These are phyloP conservation scores for Pythium chondricola DNA, from an alignment of 352 stramenopile genomes.

Conservation along the genomic window DNA sequence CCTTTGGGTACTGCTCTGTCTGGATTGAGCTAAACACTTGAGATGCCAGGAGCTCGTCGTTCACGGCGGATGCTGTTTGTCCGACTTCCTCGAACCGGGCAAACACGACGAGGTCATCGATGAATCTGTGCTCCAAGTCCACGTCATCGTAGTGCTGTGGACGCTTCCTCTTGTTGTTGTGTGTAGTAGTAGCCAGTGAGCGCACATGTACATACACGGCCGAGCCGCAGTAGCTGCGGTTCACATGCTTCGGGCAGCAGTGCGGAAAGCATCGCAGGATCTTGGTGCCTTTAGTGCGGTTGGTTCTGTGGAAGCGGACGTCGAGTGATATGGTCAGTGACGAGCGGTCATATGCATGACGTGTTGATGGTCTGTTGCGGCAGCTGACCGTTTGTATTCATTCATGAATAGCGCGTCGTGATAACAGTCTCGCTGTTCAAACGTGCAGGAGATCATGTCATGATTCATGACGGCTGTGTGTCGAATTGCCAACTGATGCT, in stretches of 20 bases:
- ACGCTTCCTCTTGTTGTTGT: not conserved
- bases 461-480: too few species aligned
- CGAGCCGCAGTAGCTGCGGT: conserved; percentile 64
- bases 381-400: conserved; percentile 58
- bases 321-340: not conserved
- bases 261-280: conserved; percentile 72
- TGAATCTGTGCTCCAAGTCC: not conserved
- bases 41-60: conserved; percentile 17
- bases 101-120: conserved; percentile 26
- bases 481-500: too few species aligned
- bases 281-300: conserved; percentile 50
- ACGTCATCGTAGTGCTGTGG: too few species aligned
- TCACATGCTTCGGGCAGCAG: conserved; percentile 58
- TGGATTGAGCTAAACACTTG: conserved; percentile 36
- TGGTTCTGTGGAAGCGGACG: conserved; percentile 24
- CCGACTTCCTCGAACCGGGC: conserved; percentile 51
- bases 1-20: conserved; percentile 54
- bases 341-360: conserved; percentile 2
- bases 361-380: not conserved
- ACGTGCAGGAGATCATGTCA: conserved; percentile 33
- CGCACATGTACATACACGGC: conserved; percentile 37
- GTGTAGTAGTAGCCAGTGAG: not conserved
- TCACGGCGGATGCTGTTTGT: conserved; percentile 9
- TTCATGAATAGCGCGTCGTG: conserved; percentile 36
- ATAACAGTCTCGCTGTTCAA: conserved; percentile 30